These are phyloP conservation scores for Colletotrichum sojae DNA, from an alignment of 2,329 filamentous ascomycete genomes.

Conservation along the genomic window DNA sequence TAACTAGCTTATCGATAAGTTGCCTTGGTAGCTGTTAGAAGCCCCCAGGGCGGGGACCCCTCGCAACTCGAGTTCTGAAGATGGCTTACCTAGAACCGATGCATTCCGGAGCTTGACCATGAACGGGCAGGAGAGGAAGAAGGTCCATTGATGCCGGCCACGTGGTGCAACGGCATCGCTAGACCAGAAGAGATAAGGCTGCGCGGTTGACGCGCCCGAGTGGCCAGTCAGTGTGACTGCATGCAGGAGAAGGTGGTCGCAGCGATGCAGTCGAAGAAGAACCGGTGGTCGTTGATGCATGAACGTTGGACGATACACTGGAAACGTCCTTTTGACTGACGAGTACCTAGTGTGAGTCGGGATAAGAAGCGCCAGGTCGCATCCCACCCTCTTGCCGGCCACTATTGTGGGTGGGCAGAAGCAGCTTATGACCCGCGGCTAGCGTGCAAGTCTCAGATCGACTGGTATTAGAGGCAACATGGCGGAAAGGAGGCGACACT, in stretches of 20 bases:
- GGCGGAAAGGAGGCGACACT: not conserved
- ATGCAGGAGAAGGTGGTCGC: not conserved
- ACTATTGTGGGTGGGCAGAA: not conserved
- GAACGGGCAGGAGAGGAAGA: not conserved
- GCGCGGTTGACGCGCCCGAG: not conserved
- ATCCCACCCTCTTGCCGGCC: not conserved
- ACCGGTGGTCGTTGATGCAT: slow-evolving; percentile 10
- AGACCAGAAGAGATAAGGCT: slow-evolving; percentile 3
- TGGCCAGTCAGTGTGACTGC: not conserved
- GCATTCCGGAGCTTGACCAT: slow-evolving; percentile 24
- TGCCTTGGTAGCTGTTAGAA: slow-evolving; percentile 1
- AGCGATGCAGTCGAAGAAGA: slow-evolving; percentile 1
- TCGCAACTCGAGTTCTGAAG: no score
- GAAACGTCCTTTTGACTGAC: not conserved
- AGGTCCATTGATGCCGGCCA: slow-evolving; percentile 27
- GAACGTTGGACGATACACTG: not conserved
- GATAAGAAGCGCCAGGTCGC: no score
- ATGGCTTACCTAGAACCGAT: slow-evolving; percentile 13
- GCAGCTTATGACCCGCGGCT: slow-evolving; percentile 9
- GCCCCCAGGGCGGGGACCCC: not conserved
- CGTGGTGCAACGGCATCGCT: slow-evolving; percentile 26
- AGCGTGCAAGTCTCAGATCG: slow-evolving; percentile 21
- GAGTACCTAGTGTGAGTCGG: no score
- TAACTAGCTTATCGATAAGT: slow-evolving; percentile 8
- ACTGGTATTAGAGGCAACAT: not conserved